Evolutionary conservation across 2,329 filamentous ascomycete species (phyloP), one percentile per base, ranked within the genome.

Genomic region (Cercospora citrullina): DNA sequence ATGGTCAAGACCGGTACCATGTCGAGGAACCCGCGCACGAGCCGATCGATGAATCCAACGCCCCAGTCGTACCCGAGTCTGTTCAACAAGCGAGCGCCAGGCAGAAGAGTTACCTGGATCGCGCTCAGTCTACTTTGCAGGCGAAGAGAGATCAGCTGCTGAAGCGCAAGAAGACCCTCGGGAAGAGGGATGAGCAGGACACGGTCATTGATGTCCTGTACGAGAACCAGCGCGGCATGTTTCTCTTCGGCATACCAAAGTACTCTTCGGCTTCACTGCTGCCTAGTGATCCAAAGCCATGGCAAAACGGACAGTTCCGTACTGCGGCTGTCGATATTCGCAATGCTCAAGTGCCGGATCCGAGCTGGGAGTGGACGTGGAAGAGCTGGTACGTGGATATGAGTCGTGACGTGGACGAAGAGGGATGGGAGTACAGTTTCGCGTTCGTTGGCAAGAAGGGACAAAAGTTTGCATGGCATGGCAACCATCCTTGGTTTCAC

Each of bases 341-440:
- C 68, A 97, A 93, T 68, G 93, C 94, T 0, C 94, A 97, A 78
- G 88, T 97, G 1, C 95, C 95, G 0, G 95, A 99, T 77, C 95
- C 95, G 5, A 92, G 90, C 70, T 99, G 95, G 95, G 89, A 92
- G 77, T 99, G 95, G 95, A 88, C 84, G 9, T 91, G 89, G 89
- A 86, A 86, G 76, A 85, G 84, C 48, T 91, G 89, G 88, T 90
- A 90, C 76, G 88, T 90, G 31, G 89, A 91, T 82, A 92, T 86
- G 92, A 94, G 83, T n/a, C 87, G 90, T 2, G 90, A 91, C 68
- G 89, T 91, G 10, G 95, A 98, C 75, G 90, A 94, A 70, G 91
- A 94, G 70, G 95, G 95, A 3, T 99, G 95, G 95, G 91, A 96
- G 77, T 99, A 99, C 80, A 95, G 92, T 16, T 93, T 97, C 77